Evolutionary conservation across 2,329 filamentous ascomycete species (phyloP), one percentile per base, ranked within the genome.

Genomic region (Fusarium chaquense): DNA sequence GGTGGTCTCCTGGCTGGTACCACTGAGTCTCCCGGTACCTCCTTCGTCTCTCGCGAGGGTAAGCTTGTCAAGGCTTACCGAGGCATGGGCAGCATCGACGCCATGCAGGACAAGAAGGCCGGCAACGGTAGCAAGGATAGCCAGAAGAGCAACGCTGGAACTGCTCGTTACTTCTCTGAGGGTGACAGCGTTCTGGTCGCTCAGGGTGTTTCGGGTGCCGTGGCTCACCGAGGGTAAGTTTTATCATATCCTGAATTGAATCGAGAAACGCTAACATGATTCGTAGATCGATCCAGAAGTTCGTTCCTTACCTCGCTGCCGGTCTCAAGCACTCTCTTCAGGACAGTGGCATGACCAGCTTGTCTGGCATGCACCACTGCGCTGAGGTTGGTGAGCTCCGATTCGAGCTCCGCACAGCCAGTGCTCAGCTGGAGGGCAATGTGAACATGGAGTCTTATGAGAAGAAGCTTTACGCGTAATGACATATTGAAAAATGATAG

Each of bases 61-160:
- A 97, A 98, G 87, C 90, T 99, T 57, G 95, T 99, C 82, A 99
- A 99, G 88, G 94, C 96, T 41, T 99, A 99, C 87, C 93, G 96
- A 82, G 96, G 96, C 65, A 99, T 99, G 96, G 96, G 96, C 73
- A 94, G 91, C 82, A 99, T 99, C 79, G 96, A 98, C 77, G 96
- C 96, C 73, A 99, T 99, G 96, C 94, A 98, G 84, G 95, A 98
- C 84, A 97, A 96, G 89, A 97, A 97, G 87, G 94, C 94, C 13
- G 93, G 92, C 58, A 86, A 82, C 63, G 91, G 91, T 72, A 83
- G 85, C 76, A 92, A 89, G 81, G 89, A 94, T 78, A 89, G 85
- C 81, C 90, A 91, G 81, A 88, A 91, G 83, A 91, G 90, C 81
- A 99, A 98, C 79, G 96, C 96, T 58, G 96, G 96, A 77, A 98